phyloP scores from a whole-genome alignment of 2,329 filamentous ascomycete genomes.

The Thielaviopsis ethacetica region DNA sequence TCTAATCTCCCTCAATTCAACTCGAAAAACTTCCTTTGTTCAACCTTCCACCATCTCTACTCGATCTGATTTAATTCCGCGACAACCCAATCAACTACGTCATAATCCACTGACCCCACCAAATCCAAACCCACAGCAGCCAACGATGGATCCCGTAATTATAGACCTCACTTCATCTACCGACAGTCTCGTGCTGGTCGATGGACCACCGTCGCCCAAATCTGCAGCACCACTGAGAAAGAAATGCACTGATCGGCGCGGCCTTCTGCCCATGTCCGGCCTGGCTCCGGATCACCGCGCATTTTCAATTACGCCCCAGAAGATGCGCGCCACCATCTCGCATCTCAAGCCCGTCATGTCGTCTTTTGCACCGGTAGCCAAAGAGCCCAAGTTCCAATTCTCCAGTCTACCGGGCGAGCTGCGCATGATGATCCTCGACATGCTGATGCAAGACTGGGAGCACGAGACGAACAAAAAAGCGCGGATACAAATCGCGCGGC shows the following conservation, averaged over 20 bases:
- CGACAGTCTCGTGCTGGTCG: too few species aligned
- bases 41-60: neutral
- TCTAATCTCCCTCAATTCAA: neutral
- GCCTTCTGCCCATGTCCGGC: too few species aligned
- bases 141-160: neutral
- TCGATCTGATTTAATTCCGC: neutral
- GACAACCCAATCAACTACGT: neutral
- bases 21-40: neutral
- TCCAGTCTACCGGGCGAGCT: neutral
- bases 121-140: neutral
- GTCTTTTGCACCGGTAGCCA: neutral
- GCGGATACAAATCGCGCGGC: neutral
- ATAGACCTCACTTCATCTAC: neutral
- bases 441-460: neutral
- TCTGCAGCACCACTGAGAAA: neutral
- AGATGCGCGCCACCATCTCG: neutral
- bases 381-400: neutral
- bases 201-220: neutral
- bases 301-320: neutral
- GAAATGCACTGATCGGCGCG: neutral
- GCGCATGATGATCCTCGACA: constrained; percentile 2
- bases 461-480: constrained; percentile 1
- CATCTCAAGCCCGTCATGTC: neutral
- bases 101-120: neutral
- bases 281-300: neutral